Evolutionary conservation across 1,284 basidiomycete genomes (phyloP).

Genomic region (Megacollybia platyphylla): DNA sequence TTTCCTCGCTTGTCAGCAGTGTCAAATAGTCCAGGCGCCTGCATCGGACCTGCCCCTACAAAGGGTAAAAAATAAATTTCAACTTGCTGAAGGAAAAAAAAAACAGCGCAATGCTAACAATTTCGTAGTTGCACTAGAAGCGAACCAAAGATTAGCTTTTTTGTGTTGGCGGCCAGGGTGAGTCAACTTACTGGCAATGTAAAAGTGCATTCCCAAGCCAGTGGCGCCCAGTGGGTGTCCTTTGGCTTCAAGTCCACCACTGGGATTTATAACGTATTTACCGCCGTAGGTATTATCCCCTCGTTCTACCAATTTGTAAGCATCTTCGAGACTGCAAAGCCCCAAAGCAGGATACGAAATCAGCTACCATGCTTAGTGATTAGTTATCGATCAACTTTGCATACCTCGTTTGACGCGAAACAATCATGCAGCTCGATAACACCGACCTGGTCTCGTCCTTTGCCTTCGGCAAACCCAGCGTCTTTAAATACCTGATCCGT

Average conservation of each 20-base stretch:
- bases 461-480: conserved; percentile 52
- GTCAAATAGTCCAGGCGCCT: conserved; percentile 60
- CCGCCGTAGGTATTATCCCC: conserved; percentile 85
- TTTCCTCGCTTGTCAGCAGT: conserved; percentile 55
- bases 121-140: conserved; percentile 57
- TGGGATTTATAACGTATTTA: conserved; percentile 81
- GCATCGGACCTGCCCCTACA: conserved; percentile 72
- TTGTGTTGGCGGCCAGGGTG: conserved; percentile 3
- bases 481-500: conserved; percentile 64
- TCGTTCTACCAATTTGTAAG: conserved; percentile 64
- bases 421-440: conserved; percentile 83
- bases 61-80: conserved; percentile 4
- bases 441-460: conserved; percentile 66
- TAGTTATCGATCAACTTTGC: conserved; percentile 3
- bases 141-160: not conserved
- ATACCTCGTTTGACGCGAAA: conserved; percentile 67
- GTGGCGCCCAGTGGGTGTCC: conserved; percentile 81
- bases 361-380: conserved; percentile 30
- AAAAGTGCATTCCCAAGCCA: conserved; percentile 82
- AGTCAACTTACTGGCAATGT: conserved; percentile 57
- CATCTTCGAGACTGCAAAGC: conserved; percentile 56
- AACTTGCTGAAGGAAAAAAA: not conserved
- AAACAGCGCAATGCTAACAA: conserved; percentile 27
- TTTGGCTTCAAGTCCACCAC: conserved; percentile 79
- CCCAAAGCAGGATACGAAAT: conserved; percentile 79